Evolutionary conservation across 2,329 filamentous ascomycete genomes (phyloP).

Genomic region (Neofusicoccum sp.): DNA sequence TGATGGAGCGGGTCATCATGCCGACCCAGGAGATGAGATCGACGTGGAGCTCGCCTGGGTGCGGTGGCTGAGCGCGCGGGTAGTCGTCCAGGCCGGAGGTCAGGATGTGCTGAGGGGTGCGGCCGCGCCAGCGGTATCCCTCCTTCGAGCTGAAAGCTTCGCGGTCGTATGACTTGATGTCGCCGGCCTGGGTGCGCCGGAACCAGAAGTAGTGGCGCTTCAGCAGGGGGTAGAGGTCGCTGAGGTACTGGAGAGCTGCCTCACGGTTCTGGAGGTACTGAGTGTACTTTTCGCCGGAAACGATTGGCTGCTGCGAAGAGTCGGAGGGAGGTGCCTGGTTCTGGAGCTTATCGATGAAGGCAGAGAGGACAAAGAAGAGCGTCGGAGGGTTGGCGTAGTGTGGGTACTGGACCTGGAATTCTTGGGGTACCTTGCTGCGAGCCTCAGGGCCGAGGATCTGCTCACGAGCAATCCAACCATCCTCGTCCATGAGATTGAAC

Average conservation of each 20-base stretch:
- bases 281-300: constrained; percentile 55
- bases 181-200: constrained; percentile 83
- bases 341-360: constrained; percentile 76
- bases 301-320: constrained; percentile 36
- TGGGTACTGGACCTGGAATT: constrained; percentile 94
- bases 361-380: constrained; percentile 83
- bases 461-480: constrained; percentile 96
- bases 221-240: constrained; percentile 78
- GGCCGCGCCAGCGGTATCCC: constrained; percentile 91
- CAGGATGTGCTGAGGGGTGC: constrained; percentile 80
- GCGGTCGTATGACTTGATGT: constrained; percentile 88
- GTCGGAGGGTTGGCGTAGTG: constrained; percentile 98
- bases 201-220: constrained; percentile 94
- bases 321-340: constrained; percentile 34
- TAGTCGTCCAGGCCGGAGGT: constrained; percentile 97
- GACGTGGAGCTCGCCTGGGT: constrained; percentile 91
- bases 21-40: constrained; percentile 97
- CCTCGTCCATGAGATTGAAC: constrained; percentile 93
- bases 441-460: constrained; percentile 92
- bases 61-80: constrained; percentile 86
- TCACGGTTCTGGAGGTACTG: constrained; percentile 67
- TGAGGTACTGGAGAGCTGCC: constrained; percentile 68
- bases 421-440: constrained; percentile 85
- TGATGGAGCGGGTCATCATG: constrained; percentile 87
- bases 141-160: constrained; percentile 86